A percentile compares a stretch with the other conserved stretches of the same genome.
Conservation (phyloP, 441 rosid species). For the Rhodomyrtus psidioides region DNA sequence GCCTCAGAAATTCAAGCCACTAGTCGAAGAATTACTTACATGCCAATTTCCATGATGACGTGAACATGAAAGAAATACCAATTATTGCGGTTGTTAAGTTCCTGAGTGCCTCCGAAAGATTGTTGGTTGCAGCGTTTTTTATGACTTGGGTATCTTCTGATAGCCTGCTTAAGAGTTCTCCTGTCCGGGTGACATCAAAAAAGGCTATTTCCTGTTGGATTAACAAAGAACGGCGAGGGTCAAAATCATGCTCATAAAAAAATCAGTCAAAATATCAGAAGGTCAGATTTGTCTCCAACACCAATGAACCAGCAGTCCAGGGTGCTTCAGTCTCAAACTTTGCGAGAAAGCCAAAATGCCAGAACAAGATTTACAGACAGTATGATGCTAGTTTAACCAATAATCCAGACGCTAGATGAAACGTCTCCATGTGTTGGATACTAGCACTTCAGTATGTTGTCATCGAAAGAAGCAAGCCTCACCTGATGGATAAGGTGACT, state of each 20-base stretch:
- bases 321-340: neutral
- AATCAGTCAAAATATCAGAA: neutral
- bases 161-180: constrained; percentile 89
- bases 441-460: neutral
- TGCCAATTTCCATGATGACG: constrained; percentile 92
- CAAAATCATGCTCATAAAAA: neutral
- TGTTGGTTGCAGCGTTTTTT: constrained; percentile 94
- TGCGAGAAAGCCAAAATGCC: neutral
- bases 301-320: neutral
- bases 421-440: neutral
- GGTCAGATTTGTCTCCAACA: neutral
- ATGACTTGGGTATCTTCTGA: constrained; percentile 96
- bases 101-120: constrained; percentile 90
- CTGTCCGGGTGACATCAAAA: constrained; percentile 84
- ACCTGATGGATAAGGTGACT: constrained; percentile 84
- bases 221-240: neutral
- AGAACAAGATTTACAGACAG: neutral
- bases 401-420: neutral
- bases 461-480: constrained; percentile 2
- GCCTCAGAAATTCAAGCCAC: neutral
- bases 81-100: constrained; percentile 65
- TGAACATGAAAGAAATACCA: constrained; percentile 84
- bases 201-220: constrained; percentile 78
- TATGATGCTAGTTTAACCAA: neutral
- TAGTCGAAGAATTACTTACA: constrained; percentile 27